Conservation (phyloP, 805 yeast genomes). For the Maudiozyma bulderi region DNA sequence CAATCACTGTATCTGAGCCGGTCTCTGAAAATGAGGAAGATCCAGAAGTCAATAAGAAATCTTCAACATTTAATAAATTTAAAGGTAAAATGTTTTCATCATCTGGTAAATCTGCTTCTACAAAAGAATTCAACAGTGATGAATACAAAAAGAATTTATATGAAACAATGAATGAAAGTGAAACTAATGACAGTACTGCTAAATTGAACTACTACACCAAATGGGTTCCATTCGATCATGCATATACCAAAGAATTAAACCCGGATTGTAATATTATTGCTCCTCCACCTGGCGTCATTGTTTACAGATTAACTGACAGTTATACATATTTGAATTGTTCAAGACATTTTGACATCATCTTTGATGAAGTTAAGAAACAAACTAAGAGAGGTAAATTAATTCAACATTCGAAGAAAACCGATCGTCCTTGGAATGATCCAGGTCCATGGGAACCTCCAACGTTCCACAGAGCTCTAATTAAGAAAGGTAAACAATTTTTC, state of each 20-base stretch:
- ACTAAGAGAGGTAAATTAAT: constrained; percentile 54
- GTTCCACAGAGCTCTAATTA: constrained; percentile 14
- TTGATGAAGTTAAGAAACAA: constrained; percentile 51
- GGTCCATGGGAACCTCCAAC: constrained; percentile 42
- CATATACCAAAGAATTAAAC: constrained; percentile 39
- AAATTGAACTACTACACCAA: constrained; percentile 41
- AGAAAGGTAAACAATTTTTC: background rate
- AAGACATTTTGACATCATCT: constrained; percentile 55
- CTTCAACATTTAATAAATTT: background rate
- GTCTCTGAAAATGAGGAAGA: background rate
- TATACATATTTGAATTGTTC: constrained; percentile 78
- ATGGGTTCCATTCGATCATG: constrained; percentile 55
- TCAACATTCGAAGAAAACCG: constrained; percentile 30
- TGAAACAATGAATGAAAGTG: background rate
- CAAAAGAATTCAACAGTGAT: background rate
- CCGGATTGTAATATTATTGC: constrained; percentile 48
- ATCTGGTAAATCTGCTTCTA: background rate
- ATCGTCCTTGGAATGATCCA: constrained; percentile 87
- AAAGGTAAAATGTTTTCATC: background rate
- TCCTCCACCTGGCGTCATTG: constrained; percentile 88
- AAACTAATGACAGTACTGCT: background rate
- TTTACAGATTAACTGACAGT: constrained; percentile 73
- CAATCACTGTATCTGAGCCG: constrained; percentile 1
- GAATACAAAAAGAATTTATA: background rate
- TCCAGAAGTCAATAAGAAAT: background rate